A percentile compares a stretch with the other conserved stretches of the same genome.
These are phyloP conservation scores for Albatrellus ellisii DNA, from an alignment of 768 basidiomycete genomes.

Conservation along the genomic window DNA sequence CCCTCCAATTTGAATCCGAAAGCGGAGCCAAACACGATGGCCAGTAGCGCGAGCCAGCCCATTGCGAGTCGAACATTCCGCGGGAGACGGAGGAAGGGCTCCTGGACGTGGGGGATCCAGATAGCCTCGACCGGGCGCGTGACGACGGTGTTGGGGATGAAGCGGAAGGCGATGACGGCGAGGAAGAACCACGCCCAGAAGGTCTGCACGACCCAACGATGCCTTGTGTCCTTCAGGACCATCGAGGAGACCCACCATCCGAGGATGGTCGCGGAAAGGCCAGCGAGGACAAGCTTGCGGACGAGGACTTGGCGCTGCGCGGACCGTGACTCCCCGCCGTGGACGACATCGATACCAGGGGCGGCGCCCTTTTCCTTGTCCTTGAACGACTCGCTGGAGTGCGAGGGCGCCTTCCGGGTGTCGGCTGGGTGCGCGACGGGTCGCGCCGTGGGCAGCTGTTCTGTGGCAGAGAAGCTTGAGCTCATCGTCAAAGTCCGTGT, in stretches of 20 bases:
- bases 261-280: conserved; percentile 46
- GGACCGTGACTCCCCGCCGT: conserved; percentile 8
- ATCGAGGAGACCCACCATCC: conserved; percentile 83
- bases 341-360: conserved; percentile 8
- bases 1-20: conserved; percentile 60
- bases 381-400: conserved; percentile 15
- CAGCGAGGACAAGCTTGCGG: conserved; percentile 30
- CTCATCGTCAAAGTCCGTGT: neutral
- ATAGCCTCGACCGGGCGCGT: conserved; percentile 57
- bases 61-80: conserved; percentile 40
- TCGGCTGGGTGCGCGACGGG: conserved; percentile 3
- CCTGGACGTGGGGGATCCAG: conserved; percentile 53
- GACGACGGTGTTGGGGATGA: conserved; percentile 59
- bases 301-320: conserved; percentile 9
- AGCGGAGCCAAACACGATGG: conserved; percentile 72
- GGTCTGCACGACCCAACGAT: conserved; percentile 75
- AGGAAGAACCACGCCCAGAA: conserved; percentile 78
- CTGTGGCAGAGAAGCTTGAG: neutral
- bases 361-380: conserved; percentile 14
- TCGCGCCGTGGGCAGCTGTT: neutral
- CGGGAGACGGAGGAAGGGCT: conserved; percentile 53
- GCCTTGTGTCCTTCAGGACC: conserved; percentile 52
- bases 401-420: conserved; percentile 15
- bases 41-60: conserved; percentile 71
- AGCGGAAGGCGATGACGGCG: conserved; percentile 71